Conservation (phyloP, 768 basidiomycete genomes). For the Kockovaella imperatae region DNA sequence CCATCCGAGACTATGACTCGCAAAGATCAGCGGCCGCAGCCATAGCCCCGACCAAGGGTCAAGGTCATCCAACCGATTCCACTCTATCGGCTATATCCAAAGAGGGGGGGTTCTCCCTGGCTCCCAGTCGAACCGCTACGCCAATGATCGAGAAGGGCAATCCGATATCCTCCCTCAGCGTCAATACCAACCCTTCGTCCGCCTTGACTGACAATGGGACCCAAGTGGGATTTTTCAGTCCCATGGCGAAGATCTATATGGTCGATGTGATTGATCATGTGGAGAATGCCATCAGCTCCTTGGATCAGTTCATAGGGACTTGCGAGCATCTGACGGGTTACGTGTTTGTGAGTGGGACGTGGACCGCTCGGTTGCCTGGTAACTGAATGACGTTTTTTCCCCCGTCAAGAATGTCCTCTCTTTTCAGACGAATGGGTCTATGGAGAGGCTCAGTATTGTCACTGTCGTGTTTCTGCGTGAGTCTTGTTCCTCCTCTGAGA, state of each 20-base stretch:
- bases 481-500: slow-evolving; percentile 7
- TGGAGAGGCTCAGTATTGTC: slow-evolving; percentile 44
- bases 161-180: not conserved
- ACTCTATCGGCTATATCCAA: too few relatives aligned
- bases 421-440: slow-evolving; percentile 42
- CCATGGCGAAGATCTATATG: slow-evolving; percentile 40
- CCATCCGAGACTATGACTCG: slow-evolving; percentile 39
- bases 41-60: slow-evolving; percentile 7
- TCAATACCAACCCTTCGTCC: too few relatives aligned
- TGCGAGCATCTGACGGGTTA: slow-evolving; percentile 43
- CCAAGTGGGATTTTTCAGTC: slow-evolving; percentile 23
- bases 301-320: slow-evolving; percentile 41
- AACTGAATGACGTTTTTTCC: not conserved
- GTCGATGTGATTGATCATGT: slow-evolving; percentile 45
- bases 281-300: slow-evolving; percentile 31
- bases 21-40: slow-evolving; percentile 36
- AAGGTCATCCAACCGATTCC: not conserved
- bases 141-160: too few relatives aligned
- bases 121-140: slow-evolving; percentile 1
- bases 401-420: slow-evolving; percentile 32
- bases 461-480: slow-evolving; percentile 44
- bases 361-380: not conserved
- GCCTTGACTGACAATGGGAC: too few relatives aligned
- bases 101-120: too few relatives aligned
- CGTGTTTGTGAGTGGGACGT: slow-evolving; percentile 37